Conservation (phyloP, 1,284 basidiomycete genomes). For the Melampsora occidentalis region DNA sequence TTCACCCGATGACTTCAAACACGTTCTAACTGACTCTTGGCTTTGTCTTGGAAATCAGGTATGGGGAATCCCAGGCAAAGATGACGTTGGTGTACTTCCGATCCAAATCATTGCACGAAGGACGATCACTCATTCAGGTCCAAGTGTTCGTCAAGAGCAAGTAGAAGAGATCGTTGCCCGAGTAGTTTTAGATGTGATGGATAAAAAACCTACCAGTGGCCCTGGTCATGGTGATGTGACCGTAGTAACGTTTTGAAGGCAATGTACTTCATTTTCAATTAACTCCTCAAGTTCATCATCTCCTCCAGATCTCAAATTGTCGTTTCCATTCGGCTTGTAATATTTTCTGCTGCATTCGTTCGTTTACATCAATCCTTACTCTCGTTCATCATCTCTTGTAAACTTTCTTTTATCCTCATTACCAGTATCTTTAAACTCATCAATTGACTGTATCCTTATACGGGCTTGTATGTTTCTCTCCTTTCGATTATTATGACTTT, state of each 20-base stretch:
- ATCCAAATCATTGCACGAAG: conserved; percentile 40
- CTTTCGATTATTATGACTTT: no score
- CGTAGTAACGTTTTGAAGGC: conserved; percentile 26
- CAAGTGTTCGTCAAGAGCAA: conserved; percentile 14
- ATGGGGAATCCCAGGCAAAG: conserved; percentile 42
- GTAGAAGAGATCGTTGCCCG: conserved; percentile 29
- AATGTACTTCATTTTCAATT: neutral
- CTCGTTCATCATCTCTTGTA: neutral
- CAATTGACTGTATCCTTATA: no score
- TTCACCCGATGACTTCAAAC: neutral
- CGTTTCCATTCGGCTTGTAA: neutral
- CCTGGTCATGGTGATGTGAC: conserved; percentile 24
- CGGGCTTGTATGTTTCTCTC: no score
- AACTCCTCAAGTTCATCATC: neutral
- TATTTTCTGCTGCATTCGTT: neutral
- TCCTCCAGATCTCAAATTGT: neutral
- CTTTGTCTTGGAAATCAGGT: conserved; percentile 6
- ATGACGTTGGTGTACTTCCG: conserved; percentile 26
- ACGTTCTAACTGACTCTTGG: neutral
- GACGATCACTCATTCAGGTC: neutral
- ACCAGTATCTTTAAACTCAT: no score
- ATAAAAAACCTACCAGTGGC: conserved; percentile 18
- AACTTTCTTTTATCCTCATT: neutral
- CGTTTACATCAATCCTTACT: neutral
- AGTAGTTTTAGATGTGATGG: conserved; percentile 33